phyloP scores from a whole-genome alignment of 495 filamentous ascomycete genomes.

The Talaromyces liani region DNA sequence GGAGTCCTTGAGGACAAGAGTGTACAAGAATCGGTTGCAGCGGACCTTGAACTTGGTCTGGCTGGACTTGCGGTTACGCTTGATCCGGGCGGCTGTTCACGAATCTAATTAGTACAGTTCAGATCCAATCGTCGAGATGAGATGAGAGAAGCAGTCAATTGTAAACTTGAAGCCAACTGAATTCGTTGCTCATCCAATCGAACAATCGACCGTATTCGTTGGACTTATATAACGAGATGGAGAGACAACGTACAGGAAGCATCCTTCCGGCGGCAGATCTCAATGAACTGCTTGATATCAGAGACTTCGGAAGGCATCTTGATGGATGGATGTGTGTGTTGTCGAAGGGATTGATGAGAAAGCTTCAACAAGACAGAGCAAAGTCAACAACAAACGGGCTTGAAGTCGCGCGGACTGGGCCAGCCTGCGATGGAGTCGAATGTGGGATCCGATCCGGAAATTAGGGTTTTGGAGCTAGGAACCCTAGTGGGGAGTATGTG shows the following conservation, averaged over 20 bases:
- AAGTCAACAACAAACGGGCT: conserved; percentile 10
- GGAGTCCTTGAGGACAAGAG: conserved; percentile 90
- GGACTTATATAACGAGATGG: neutral
- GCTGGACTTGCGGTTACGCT: conserved; percentile 79
- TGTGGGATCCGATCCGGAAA: conserved; percentile 19
- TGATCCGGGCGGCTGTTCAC: conserved; percentile 81
- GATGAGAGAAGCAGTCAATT: neutral
- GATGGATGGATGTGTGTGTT: conserved; percentile 20
- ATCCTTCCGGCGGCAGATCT: conserved; percentile 98
- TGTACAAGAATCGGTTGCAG: conserved; percentile 90
- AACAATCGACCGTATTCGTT: neutral
- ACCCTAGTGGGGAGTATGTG: neutral
- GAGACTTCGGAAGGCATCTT: conserved; percentile 95
- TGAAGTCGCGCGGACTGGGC: conserved; percentile 8
- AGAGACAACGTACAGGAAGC: conserved; percentile 70
- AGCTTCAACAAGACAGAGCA: neutral
- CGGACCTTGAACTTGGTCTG: conserved; percentile 99
- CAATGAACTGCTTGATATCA: conserved; percentile 99
- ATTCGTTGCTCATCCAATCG: neutral
- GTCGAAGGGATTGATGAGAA: conserved; percentile 6
- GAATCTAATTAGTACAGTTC: conserved; percentile 24
- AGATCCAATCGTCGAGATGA: conserved; percentile 12
- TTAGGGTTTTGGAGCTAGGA: conserved; percentile 18
- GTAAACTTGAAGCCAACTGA: neutral
- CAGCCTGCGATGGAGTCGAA: conserved; percentile 19